These are phyloP conservation scores for Rhododendron ferrugineum DNA, from an alignment of 148 eudicot species.

Conservation along the genomic window DNA sequence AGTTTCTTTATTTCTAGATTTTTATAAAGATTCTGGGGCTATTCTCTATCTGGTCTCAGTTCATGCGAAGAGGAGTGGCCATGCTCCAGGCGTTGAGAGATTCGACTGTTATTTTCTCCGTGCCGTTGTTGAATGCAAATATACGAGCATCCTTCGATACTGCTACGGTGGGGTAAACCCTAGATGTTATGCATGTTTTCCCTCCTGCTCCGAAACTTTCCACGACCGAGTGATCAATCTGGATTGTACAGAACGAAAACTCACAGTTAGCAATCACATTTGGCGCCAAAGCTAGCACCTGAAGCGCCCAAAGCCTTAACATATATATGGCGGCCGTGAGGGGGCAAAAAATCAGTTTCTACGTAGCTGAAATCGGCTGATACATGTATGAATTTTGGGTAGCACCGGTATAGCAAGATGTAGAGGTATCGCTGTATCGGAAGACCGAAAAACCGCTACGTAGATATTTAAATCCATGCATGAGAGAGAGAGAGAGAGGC, in stretches of 20 bases:
- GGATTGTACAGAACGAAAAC: slow-evolving; percentile 23
- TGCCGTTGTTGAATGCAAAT: slow-evolving; percentile 68
- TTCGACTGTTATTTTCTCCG: slow-evolving; percentile 36
- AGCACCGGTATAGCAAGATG: neutral
- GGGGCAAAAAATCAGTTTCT: neutral
- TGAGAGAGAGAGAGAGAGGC: slow-evolving; percentile 1
- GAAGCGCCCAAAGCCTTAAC: neutral
- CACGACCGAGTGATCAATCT: slow-evolving; percentile 84
- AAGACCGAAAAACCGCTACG: neutral
- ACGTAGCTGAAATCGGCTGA: too few relatives aligned
- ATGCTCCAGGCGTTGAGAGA: slow-evolving; percentile 66
- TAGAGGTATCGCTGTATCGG: neutral
- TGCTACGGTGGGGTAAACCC: slow-evolving; percentile 74
- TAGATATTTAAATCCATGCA: neutral
- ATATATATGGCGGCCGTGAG: neutral
- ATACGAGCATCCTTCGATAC: slow-evolving; percentile 43
- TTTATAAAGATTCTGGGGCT: neutral
- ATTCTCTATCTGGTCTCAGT: neutral
- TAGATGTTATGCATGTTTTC: slow-evolving; percentile 56
- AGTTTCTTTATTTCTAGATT: too few relatives aligned
- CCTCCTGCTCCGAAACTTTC: slow-evolving; percentile 78
- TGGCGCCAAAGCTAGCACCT: neutral
- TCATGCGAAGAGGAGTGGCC: slow-evolving; percentile 35
- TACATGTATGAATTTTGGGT: too few relatives aligned
- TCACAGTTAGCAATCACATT: neutral